These are phyloP conservation scores for Botrytis porri DNA, from an alignment of 2,329 filamentous ascomycete genomes.

Conservation along the genomic window DNA sequence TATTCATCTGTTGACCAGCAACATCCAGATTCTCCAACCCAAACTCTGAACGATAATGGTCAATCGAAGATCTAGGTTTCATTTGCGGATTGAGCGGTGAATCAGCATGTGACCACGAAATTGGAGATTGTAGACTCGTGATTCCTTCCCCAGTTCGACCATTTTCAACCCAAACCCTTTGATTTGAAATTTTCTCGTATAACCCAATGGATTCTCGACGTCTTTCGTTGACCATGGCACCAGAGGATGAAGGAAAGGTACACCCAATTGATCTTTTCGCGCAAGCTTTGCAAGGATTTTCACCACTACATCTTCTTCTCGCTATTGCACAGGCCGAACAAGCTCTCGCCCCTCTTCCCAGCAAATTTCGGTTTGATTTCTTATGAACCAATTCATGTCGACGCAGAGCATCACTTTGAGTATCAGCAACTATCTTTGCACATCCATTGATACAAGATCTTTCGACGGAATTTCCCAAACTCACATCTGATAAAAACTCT, in stretches of 20 bases:
- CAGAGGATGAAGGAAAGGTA: neutral
- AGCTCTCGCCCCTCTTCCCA: conserved; percentile 14
- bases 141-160: neutral
- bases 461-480: neutral
- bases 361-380: neutral
- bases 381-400: conserved; percentile 14
- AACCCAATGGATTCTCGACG: neutral
- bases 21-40: neutral
- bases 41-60: neutral
- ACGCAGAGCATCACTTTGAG: conserved; percentile 4
- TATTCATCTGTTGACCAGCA: neutral
- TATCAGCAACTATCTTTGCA: neutral
- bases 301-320: conserved; percentile 10
- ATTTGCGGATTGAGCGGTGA: neutral
- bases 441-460: neutral
- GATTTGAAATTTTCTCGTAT: neutral
- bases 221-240: neutral
- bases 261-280: neutral
- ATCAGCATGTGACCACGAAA: neutral
- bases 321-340: conserved; percentile 4
- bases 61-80: neutral
- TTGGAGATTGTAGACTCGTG: neutral
- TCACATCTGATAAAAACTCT: conserved; percentile 11
- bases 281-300: neutral
- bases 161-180: neutral